Evolutionary conservation across 1,139 yeast genomes (phyloP).

Genomic region (Saccharomyces pastorianus): DNA sequence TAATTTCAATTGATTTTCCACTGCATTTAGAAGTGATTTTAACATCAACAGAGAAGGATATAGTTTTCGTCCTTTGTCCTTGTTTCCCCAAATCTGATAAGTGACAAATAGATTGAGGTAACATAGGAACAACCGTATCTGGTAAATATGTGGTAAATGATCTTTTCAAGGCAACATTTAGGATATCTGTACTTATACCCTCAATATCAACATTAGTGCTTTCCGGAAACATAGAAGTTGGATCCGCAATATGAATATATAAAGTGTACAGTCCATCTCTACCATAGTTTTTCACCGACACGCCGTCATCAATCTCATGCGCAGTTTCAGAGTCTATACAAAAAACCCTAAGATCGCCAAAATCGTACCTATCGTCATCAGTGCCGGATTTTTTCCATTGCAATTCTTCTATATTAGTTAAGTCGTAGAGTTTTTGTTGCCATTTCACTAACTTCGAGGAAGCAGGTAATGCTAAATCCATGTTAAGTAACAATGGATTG

Average conservation of each 20-base stretch:
- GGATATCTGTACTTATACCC: constrained; percentile 41
- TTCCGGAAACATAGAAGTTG: constrained; percentile 49
- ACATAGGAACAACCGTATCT: constrained; percentile 58
- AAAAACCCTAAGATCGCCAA: constrained; percentile 50
- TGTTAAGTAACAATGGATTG: constrained; percentile 18
- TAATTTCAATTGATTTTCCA: constrained; percentile 24
- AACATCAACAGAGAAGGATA: constrained; percentile 39
- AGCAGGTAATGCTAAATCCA: constrained; percentile 16
- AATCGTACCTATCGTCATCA: constrained; percentile 37
- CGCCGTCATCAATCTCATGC: constrained; percentile 90
- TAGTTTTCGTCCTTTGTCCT: constrained; percentile 39
- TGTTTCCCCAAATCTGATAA: constrained; percentile 52
- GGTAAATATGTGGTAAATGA: constrained; percentile 72
- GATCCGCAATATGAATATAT: constrained; percentile 82
- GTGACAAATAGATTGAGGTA: constrained; percentile 52
- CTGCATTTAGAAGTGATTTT: constrained; percentile 27
- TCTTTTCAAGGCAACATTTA: constrained; percentile 51
- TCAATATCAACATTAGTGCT: constrained; percentile 1
- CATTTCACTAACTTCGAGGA: constrained; percentile 12
- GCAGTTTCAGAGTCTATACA: constrained; percentile 82
- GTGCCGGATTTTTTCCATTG: constrained; percentile 32
- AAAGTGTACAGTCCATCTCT: constrained; percentile 36
- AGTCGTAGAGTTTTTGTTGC: constrained; percentile 18
- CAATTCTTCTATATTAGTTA: constrained; percentile 13
- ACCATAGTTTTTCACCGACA: constrained; percentile 45